Base-by-base conservation (phyloP, 169 alveolate species). In the Plasmodium inui region DNA sequence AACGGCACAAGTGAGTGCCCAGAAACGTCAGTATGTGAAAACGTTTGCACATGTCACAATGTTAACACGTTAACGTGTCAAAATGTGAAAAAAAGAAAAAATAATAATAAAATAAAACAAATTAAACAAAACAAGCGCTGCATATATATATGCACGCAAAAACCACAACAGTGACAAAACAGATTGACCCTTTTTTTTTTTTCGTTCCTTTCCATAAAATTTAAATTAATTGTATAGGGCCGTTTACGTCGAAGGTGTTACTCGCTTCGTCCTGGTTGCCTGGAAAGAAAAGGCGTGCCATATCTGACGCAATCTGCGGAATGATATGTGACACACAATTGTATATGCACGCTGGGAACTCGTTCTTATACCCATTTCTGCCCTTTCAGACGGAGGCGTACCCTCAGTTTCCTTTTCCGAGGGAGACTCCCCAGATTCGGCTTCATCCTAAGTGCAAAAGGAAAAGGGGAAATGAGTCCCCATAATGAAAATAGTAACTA, bases 181-280 rank as follows among this genome's bases (percentile, higher is more conserved):
- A 80, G 34, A 41, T n/a, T 46, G 17, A 37, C 17, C 30, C 12
- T 80, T 39, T 80, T 80, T 79, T 78, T 19, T 28, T 32, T 61
- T 5, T 32, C 37, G 34, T 82, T 82, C 22, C 34, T 71, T 71
- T 72, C 44, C 53, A 26, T 39, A n/a, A 83, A 73, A 26, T 57
- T 88, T 67, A 89, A 39, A 80, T 89, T 44, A 89, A 57, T 53
- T 79, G 71, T 61, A 89, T 67, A n/a, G 94, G 94, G 34, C 94
- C 94, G 46, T 89, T 89, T 70, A 78, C 17, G 19, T 57, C 83
- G 46, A 89, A 41, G 37, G 90, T 6, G 28, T 67, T 8, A 17
- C 78, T 73, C 61, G 9, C 30, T 19, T 89, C 53, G 50, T 79
- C 73, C 71, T 57, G 34, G 50, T 9, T 22, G 41, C 9, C 94